Percentiles rank a stretch among this genome's conserved stretches.
Conservation (phyloP, 164 flowering plant species). For the Chimonanthus salicifolius region DNA sequence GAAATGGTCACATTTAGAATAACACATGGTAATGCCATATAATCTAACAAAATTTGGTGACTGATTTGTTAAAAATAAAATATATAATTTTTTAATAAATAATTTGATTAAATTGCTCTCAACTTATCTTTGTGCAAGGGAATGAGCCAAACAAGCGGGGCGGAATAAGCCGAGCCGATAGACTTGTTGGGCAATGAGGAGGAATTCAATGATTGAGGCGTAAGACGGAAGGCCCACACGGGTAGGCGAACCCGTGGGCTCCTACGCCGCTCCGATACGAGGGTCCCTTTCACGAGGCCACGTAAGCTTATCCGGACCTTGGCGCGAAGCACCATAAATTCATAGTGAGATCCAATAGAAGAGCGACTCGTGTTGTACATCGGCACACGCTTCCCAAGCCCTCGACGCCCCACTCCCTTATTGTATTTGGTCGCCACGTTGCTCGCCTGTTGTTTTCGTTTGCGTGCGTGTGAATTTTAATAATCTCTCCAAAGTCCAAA, state of each 20-base stretch:
- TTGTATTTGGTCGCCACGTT: constrained; percentile 3
- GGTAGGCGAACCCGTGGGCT: constrained; percentile 9
- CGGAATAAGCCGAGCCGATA: neutral
- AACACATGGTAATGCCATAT: no score
- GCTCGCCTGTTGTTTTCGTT: constrained; percentile 1
- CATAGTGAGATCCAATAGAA: neutral
- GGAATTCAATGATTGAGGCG: constrained; percentile 2
- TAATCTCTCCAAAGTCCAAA: neutral
- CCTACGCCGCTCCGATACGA: neutral
- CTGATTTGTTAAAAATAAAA: no score
- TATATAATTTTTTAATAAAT: no score
- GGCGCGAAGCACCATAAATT: constrained; percentile 2
- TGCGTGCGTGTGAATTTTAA: neutral
- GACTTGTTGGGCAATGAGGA: neutral
- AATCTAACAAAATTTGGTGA: no score
- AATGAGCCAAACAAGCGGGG: neutral
- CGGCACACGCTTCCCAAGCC: neutral
- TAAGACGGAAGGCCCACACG: neutral
- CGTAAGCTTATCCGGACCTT: constrained; percentile 3
- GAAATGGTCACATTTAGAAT: no score
- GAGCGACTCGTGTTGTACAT: neutral
- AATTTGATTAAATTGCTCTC: no score
- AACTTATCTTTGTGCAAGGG: neutral
- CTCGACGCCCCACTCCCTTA: neutral
- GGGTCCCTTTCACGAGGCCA: constrained; percentile 6